Base-by-base conservation (phyloP, 1,139 yeast genomes). In the Pneumocystis wakefieldiae region DNA sequence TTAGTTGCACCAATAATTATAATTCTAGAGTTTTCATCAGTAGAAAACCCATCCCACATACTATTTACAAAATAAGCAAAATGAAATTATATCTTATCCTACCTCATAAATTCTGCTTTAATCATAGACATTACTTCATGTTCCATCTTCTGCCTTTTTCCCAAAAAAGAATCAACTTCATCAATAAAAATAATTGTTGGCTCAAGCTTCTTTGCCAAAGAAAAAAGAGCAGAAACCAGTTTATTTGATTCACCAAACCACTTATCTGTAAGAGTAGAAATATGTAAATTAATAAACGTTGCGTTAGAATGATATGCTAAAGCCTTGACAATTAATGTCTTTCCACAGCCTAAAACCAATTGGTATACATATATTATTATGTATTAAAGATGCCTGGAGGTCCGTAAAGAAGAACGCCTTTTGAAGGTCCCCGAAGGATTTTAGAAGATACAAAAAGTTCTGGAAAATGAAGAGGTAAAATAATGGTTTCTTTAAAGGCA, bases 161-260 rank as follows among this genome's bases (percentile, higher is more conserved):
- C 81, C 69, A 92, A 77, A 71, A 92, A 91, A 12, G 97, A 88
- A 75, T 92, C 98, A 67, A 92, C 92, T 74, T 92, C 98, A 76
- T 92, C 98, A 68, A 92, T 90, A 73, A 92, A 92, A 62, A 92
- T 85, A 68, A 92, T 92, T 74, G 97, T 89, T 1, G 98, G 98
- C 73, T 90, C 92, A 60, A 92, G 79, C 73, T 92, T 92, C 67
- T 83, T 81, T 3, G 97, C 98, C 66, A 92, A 78, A 14, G 96
- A 86, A 72, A 92, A 92, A 60, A 92, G 83, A 1, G 97, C 98
- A 68, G 92, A 95, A 1, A 91, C 95, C 60, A 91, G 84, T 76
- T 92, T 92, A 74, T 92, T 92, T 60, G 94, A 85, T 73, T 92
- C 98, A 24, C 98, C 98, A 73, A 89, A 92, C 96, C 97, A 92